These are phyloP conservation scores for Cyamopsis tetragonoloba DNA, from an alignment of 306 rosid species.

Conservation along the genomic window DNA sequence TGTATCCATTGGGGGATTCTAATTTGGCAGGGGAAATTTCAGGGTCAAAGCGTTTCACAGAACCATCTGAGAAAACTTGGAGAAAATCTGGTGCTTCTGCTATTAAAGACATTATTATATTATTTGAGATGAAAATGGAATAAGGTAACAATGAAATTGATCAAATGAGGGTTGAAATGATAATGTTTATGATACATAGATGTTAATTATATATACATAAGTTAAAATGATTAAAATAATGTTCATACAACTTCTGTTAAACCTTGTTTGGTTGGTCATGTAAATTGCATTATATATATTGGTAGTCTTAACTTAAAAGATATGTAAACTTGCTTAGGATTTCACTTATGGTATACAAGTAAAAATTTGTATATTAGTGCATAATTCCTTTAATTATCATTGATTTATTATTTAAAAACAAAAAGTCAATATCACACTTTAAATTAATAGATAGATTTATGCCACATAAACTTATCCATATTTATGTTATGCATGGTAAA, in stretches of 20 bases:
- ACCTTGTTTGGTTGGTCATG: slow-evolving; percentile 47
- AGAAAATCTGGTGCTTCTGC: slow-evolving; percentile 63
- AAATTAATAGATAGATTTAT: no score
- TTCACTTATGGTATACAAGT: background rate
- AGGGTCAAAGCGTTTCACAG: slow-evolving; percentile 62
- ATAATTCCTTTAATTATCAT: no score
- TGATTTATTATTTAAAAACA: no score
- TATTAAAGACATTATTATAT: slow-evolving; percentile 58
- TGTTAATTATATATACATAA: slow-evolving; percentile 12
- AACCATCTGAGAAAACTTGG: slow-evolving; percentile 62
- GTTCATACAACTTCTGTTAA: background rate
- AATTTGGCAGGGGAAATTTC: slow-evolving; percentile 34
- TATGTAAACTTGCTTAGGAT: background rate
- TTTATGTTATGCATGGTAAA: no score
- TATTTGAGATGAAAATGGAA: background rate
- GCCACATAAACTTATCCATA: no score
- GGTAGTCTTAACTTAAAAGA: background rate
- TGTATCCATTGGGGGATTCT: slow-evolving; percentile 36
- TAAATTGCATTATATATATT: background rate
- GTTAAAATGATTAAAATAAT: background rate
- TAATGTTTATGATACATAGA: background rate
- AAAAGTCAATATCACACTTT: no score
- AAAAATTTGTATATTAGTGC: no score
- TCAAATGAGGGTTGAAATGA: background rate
- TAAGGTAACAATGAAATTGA: background rate